A percentile compares a stretch with the other conserved stretches of the same genome.
These are phyloP conservation scores for Amanita thiersii DNA, from an alignment of 768 basidiomycete genomes.

Conservation along the genomic window DNA sequence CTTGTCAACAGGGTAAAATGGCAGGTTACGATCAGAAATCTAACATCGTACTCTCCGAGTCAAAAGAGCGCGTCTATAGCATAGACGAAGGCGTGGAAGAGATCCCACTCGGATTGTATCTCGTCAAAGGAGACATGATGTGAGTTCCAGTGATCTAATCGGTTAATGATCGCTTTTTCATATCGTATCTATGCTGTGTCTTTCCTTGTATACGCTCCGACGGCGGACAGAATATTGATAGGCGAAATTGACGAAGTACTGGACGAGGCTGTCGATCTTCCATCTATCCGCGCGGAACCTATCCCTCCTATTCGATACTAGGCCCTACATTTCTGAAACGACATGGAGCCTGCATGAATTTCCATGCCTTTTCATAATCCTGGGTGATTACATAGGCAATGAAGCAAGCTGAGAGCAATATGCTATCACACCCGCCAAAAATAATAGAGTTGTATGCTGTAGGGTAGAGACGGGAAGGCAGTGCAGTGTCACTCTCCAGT, in stretches of 20 bases:
- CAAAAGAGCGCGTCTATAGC: conserved; percentile 89
- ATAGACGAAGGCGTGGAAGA: conserved; percentile 91
- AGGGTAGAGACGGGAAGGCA: too few relatives aligned
- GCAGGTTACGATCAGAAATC: conserved; percentile 94
- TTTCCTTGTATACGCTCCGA: conserved; percentile 10
- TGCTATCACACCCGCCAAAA: too few relatives aligned
- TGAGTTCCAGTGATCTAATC: conserved; percentile 41
- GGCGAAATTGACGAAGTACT: conserved; percentile 81
- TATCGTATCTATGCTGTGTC: conserved; percentile 2
- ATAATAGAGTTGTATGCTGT: too few relatives aligned
- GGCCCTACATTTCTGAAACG: too few relatives aligned
- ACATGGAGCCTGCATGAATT: too few relatives aligned
- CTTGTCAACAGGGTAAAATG: conserved; percentile 72
- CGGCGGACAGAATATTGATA: conserved; percentile 50
- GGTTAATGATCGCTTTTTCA: conserved; percentile 3
- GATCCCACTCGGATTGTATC: conserved; percentile 88
- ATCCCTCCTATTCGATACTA: conserved; percentile 76
- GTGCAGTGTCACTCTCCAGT: too few relatives aligned
- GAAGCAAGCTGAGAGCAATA: too few relatives aligned
- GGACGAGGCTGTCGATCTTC: conserved; percentile 68
- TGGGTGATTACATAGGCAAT: too few relatives aligned
- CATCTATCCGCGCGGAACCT: conserved; percentile 81
- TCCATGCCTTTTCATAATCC: too few relatives aligned
- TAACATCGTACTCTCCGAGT: conserved; percentile 91
- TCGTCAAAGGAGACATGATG: conserved; percentile 99